Conservation (phyloP, 2,329 filamentous ascomycete genomes). For the Ilyonectria destructans region DNA sequence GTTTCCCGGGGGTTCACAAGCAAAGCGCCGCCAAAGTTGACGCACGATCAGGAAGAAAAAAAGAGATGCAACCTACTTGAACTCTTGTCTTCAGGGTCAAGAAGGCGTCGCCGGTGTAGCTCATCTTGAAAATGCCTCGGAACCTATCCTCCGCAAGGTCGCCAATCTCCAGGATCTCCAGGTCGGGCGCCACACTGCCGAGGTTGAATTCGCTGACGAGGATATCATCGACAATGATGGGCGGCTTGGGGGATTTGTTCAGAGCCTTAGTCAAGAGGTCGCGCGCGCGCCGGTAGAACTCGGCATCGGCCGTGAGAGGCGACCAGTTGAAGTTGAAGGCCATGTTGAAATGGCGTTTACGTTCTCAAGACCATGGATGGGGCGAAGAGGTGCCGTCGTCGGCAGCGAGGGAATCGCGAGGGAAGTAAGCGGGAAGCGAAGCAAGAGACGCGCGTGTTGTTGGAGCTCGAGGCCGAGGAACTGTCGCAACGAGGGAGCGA, state of each 20-base stretch:
- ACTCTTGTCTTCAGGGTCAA: slow-evolving; percentile 96
- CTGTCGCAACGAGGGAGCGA: slow-evolving; percentile 34
- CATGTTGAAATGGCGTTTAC: slow-evolving; percentile 77
- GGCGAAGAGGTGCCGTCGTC: slow-evolving; percentile 45
- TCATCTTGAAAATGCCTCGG: slow-evolving; percentile 99
- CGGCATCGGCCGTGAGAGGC: slow-evolving; percentile 95
- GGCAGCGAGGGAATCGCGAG: slow-evolving; percentile 38
- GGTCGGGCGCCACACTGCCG: slow-evolving; percentile 91
- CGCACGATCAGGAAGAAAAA: slow-evolving; percentile 33
- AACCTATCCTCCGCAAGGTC: slow-evolving; percentile 98
- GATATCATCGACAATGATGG: slow-evolving; percentile 99
- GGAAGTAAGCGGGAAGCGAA: slow-evolving; percentile 27
- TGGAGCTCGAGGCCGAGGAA: slow-evolving; percentile 26
- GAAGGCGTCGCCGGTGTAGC: slow-evolving; percentile 95
- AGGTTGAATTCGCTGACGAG: slow-evolving; percentile 98
- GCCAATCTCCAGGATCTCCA: slow-evolving; percentile 98
- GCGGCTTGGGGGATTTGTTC: slow-evolving; percentile 98
- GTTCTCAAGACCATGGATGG: slow-evolving; percentile 55
- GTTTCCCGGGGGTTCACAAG: slow-evolving; percentile 19
- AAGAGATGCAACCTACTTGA: slow-evolving; percentile 74
- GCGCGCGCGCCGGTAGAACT: slow-evolving; percentile 90
- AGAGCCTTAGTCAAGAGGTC: slow-evolving; percentile 95
- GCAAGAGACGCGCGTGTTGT: slow-evolving; percentile 37
- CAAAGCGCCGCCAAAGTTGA: slow-evolving; percentile 16
- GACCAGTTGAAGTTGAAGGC: slow-evolving; percentile 99